Evolutionary conservation across 768 basidiomycete genomes (phyloP).

Genomic region (Podaxis sp.): DNA sequence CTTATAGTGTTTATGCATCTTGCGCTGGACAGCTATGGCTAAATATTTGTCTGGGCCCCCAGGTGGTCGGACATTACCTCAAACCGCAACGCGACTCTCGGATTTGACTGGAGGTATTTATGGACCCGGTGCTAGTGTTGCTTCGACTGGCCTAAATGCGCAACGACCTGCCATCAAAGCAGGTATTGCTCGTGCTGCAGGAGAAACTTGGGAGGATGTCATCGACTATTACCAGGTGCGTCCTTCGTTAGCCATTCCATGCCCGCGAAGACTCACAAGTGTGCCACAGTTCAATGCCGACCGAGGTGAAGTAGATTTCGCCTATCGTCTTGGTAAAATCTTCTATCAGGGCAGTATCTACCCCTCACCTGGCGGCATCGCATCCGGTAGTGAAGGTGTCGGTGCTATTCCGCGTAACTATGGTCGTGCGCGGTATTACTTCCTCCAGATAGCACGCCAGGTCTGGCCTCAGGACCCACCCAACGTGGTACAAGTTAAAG

Average conservation of each 20-base stretch:
- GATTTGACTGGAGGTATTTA: slow-evolving; percentile 92
- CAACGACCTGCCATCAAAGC: slow-evolving; percentile 79
- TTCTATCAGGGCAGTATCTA: slow-evolving; percentile 97
- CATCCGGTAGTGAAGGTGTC: slow-evolving; percentile 88
- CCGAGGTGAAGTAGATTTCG: slow-evolving; percentile 83
- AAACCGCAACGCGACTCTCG: slow-evolving; percentile 76
- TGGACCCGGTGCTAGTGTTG: slow-evolving; percentile 91
- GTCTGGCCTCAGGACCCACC: slow-evolving; percentile 84
- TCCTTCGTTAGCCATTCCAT: neutral
- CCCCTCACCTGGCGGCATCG: slow-evolving; percentile 68
- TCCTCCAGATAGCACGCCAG: slow-evolving; percentile 74
- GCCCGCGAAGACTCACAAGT: slow-evolving; percentile 2
- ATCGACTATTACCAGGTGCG: slow-evolving; percentile 86
- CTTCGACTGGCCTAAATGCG: slow-evolving; percentile 76
- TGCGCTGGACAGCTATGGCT: slow-evolving; percentile 57
- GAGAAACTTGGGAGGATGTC: slow-evolving; percentile 92
- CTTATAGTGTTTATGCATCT: neutral
- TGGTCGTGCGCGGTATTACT: slow-evolving; percentile 74
- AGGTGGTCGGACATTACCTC: slow-evolving; percentile 82
- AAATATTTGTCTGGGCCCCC: slow-evolving; percentile 84
- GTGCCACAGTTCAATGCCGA: slow-evolving; percentile 86
- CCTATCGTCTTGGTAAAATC: slow-evolving; percentile 90
- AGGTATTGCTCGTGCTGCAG: slow-evolving; percentile 75
- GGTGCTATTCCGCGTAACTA: slow-evolving; percentile 84
- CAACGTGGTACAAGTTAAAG: slow-evolving; percentile 49